A percentile compares a stretch with the other conserved stretches of the same genome.
Evolutionary conservation across 2,329 filamentous ascomycete species (phyloP).

Genomic region (Fusarium phyllophilum): DNA sequence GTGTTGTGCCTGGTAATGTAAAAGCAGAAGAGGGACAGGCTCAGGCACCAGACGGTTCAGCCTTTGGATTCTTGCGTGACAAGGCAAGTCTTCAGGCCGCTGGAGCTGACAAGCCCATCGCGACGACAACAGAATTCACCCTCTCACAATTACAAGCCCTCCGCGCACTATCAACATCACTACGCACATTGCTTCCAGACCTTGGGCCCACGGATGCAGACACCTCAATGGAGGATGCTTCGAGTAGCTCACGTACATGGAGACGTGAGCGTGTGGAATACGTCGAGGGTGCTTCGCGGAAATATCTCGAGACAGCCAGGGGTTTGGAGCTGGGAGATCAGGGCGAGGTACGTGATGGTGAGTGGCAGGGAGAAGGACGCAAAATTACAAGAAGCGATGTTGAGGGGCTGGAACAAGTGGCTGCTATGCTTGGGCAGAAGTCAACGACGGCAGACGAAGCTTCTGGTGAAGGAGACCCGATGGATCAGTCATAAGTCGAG

Average conservation of each 20-base stretch:
- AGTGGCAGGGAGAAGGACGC: slow-evolving; percentile 68
- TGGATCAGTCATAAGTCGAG: slow-evolving; percentile 44
- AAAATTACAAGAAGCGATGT: slow-evolving; percentile 64
- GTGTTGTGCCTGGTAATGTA: slow-evolving; percentile 42
- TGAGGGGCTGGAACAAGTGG: slow-evolving; percentile 64
- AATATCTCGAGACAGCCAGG: slow-evolving; percentile 77
- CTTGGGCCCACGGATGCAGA: slow-evolving; percentile 54
- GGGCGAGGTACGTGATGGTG: slow-evolving; percentile 72
- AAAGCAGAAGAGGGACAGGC: slow-evolving; percentile 40
- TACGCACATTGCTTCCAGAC: slow-evolving; percentile 74
- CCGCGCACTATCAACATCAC: slow-evolving; percentile 68
- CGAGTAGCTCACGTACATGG: slow-evolving; percentile 63
- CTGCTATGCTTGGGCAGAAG: slow-evolving; percentile 54
- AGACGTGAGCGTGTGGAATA: slow-evolving; percentile 81
- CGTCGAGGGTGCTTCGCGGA: slow-evolving; percentile 80
- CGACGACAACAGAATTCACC: slow-evolving; percentile 80
- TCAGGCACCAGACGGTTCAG: slow-evolving; percentile 24
- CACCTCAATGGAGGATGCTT: slow-evolving; percentile 44
- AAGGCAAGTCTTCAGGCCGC: slow-evolving; percentile 62
- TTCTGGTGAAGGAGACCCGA: slow-evolving; percentile 32
- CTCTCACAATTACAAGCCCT: slow-evolving; percentile 86
- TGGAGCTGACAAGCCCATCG: slow-evolving; percentile 65
- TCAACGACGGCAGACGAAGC: background rate
- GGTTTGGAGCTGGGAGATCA: slow-evolving; percentile 72
- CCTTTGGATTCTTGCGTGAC: slow-evolving; percentile 68